Conservation (phyloP, 257 asterid species). For the Nicotiana noctiflora region DNA sequence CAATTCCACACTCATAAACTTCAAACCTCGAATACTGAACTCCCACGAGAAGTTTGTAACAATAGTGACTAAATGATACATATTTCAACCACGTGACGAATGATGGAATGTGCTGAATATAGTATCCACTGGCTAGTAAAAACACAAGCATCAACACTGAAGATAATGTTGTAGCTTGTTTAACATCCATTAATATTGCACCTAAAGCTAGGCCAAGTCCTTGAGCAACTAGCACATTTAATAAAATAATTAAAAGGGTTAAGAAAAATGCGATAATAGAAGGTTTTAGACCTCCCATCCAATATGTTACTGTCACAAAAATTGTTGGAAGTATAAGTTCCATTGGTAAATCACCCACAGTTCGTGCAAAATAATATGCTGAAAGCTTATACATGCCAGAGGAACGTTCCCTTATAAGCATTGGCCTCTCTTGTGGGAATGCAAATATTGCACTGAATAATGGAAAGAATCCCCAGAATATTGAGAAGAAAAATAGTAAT, state of each 20-base stretch:
- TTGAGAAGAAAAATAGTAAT: slow-evolving; percentile 72
- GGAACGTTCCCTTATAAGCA: slow-evolving; percentile 53
- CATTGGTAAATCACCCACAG: slow-evolving; percentile 72
- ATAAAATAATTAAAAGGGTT: slow-evolving; percentile 51
- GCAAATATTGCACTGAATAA: slow-evolving; percentile 60
- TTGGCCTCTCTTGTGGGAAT: slow-evolving; percentile 65
- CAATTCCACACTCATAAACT: slow-evolving; percentile 51
- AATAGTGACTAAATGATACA: slow-evolving; percentile 58
- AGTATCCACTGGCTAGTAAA: slow-evolving; percentile 65
- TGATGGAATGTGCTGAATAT: slow-evolving; percentile 59
- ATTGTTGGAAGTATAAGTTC: slow-evolving; percentile 74
- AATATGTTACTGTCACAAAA: slow-evolving; percentile 52
- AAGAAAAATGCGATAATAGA: slow-evolving; percentile 37
- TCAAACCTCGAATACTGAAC: slow-evolving; percentile 53
- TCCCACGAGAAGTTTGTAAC: slow-evolving; percentile 63
- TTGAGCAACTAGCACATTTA: slow-evolving; percentile 71
- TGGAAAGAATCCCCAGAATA: slow-evolving; percentile 87
- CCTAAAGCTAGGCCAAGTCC: slow-evolving; percentile 87
- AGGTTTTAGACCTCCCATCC: slow-evolving; percentile 88
- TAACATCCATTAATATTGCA: slow-evolving; percentile 68
- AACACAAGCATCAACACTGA: slow-evolving; percentile 74
- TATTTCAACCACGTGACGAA: slow-evolving; percentile 69
- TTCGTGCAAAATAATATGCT: slow-evolving; percentile 64
- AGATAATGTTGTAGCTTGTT: slow-evolving; percentile 55
- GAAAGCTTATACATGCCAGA: slow-evolving; percentile 82